These are phyloP conservation scores for Kwoniella shivajii DNA, from an alignment of 1,284 basidiomycete species.

Conservation along the genomic window DNA sequence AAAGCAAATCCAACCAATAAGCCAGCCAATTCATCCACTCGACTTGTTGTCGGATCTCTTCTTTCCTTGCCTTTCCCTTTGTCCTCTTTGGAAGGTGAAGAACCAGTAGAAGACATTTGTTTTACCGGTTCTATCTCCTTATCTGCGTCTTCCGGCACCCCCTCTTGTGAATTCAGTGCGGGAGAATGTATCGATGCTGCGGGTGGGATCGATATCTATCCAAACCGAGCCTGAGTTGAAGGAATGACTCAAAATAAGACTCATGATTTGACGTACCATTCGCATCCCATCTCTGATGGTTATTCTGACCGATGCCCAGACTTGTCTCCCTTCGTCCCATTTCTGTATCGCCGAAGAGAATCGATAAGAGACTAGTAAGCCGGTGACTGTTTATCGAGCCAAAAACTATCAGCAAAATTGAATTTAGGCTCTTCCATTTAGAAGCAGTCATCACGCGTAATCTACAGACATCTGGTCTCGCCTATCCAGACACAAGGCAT, in stretches of 20 bases:
- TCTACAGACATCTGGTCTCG: too few relatives aligned
- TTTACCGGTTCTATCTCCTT: not conserved
- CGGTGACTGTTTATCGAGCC: too few relatives aligned
- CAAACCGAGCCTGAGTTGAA: too few relatives aligned
- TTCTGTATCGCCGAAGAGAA: conserved; percentile 43
- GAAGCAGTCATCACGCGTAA: too few relatives aligned
- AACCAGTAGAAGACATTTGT: not conserved
- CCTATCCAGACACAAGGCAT: not conserved
- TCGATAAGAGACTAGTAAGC: conserved; percentile 45
- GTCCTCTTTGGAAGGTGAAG: not conserved
- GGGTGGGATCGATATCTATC: not conserved
- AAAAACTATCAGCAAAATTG: too few relatives aligned
- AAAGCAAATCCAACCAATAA: conserved; percentile 50
- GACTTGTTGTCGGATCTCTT: conserved; percentile 9
- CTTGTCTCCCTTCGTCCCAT: conserved; percentile 49
- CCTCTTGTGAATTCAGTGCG: not conserved
- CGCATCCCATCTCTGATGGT: conserved; percentile 46
- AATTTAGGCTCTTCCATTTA: too few relatives aligned
- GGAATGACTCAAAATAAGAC: not conserved
- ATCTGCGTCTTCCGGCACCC: conserved; percentile 4
- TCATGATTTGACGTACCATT: conserved; percentile 32
- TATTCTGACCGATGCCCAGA: conserved; percentile 46
- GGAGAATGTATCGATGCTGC: not conserved
- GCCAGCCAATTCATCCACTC: conserved; percentile 46
- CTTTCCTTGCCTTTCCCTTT: conserved; percentile 8